These are phyloP conservation scores for Alternaria infectoria DNA, from an alignment of 2,329 filamentous ascomycete species.

Conservation along the genomic window DNA sequence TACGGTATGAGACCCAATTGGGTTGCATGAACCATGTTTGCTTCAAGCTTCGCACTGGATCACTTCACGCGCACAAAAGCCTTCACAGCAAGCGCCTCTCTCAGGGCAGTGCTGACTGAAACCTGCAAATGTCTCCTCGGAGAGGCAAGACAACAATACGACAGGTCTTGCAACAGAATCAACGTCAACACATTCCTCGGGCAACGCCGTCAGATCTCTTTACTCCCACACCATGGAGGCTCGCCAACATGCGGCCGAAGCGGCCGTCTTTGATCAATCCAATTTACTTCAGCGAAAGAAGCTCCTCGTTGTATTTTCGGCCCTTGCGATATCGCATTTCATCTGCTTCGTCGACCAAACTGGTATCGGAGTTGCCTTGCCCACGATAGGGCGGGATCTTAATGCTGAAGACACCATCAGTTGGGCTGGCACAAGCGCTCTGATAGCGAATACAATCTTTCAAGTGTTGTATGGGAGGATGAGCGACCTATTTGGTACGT, in stretches of 20 bases:
- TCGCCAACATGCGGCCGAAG: conserved; percentile 20
- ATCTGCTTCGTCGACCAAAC: conserved; percentile 66
- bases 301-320: conserved; percentile 59
- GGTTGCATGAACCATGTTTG: neutral
- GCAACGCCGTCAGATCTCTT: neutral
- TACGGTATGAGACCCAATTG: neutral
- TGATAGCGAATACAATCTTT: conserved; percentile 67
- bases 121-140: neutral
- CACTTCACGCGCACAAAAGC: neutral
- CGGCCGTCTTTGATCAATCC: conserved; percentile 51
- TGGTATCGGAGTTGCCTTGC: conserved; percentile 55
- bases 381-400: conserved; percentile 46
- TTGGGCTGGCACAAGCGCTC: conserved; percentile 61
- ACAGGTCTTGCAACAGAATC: neutral
- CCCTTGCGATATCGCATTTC: conserved; percentile 60
- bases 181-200: neutral
- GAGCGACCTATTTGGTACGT: conserved; percentile 63
- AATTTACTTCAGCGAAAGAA: conserved; percentile 62
- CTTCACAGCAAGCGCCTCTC: neutral
- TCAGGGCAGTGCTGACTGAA: neutral
- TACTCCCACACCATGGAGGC: neutral
- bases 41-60: neutral
- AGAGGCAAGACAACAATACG: neutral
- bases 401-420: conserved; percentile 58
- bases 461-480: conserved; percentile 69